Evolutionary conservation across 1,139 yeast species (phyloP), one percentile per base, ranked within the genome.

Genomic region (Yamadazyma membranifaciens): DNA sequence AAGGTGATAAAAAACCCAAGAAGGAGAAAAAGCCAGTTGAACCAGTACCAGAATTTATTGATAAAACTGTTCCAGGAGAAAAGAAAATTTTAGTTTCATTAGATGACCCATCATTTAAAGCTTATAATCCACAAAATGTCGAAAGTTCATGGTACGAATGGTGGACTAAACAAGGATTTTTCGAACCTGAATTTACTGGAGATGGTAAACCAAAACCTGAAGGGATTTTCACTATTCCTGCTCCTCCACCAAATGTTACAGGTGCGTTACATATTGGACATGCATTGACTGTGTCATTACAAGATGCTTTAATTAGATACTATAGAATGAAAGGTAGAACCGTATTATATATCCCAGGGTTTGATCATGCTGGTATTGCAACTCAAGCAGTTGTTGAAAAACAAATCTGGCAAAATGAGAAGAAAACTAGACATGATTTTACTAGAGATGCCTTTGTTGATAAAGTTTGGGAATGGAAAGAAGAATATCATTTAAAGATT

Each of bases 221-320:
- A 60, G 98, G 98, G 50, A 62, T 74, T 20, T 92, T 92, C 66
- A 78, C 87, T 48, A 87, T 92, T 55, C 98, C 98, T 32, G 95
- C 96, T 17, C 98, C 98, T 36, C 99, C 99, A 48, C 98, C 98
- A 59, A 92, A 92, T 61, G 96, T 94, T 51, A 92, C 99, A 36
- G 98, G 99, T 70, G 97, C 98, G 40, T 78, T 92, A 54, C 99
- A 92, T 65, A 94, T 92, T 63, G 99, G 99, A 55, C 98, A 94
- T 65, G 98, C 98, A 25, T 78, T 92, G 62, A 94, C 98, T 15
- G 88, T 91, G 48, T 75, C 98, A 34, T 86, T 92, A 59, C 99
- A 92, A 71, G 99, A 92, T 65, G 68, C 98, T 30, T 78, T 92
- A 60, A 82, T 89, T 50, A 81, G 99, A 68, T 92, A 80, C 75